Conservation (phyloP, 1,139 yeast species). For the Candida mesenterica region DNA sequence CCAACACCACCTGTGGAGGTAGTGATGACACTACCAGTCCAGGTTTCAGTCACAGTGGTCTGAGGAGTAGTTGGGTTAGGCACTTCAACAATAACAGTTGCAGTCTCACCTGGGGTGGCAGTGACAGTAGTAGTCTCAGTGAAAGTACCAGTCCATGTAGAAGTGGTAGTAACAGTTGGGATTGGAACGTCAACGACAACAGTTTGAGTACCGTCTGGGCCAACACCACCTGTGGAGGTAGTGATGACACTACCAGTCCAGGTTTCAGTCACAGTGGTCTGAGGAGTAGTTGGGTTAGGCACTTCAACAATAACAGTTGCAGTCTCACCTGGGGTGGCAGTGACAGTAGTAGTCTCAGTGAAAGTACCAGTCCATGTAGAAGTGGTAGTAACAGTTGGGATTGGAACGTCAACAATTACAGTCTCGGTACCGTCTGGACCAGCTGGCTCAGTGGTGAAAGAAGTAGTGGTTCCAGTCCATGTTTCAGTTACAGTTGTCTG, state of each 20-base stretch:
- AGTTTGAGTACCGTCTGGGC: slow-evolving; percentile 4
- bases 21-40: slow-evolving; percentile 4
- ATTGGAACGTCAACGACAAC: slow-evolving; percentile 4
- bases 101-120: slow-evolving; percentile 7
- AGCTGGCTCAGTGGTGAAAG: slow-evolving; percentile 7
- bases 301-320: slow-evolving; percentile 17
- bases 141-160: slow-evolving; percentile 12
- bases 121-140: slow-evolving; percentile 7
- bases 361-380: slow-evolving; percentile 12
- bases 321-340: slow-evolving; percentile 11
- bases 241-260: slow-evolving; percentile 5
- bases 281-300: slow-evolving; percentile 11
- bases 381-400: slow-evolving; percentile 15
- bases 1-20: background rate
- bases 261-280: slow-evolving; percentile 10
- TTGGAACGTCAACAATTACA: slow-evolving; percentile 9
- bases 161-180: slow-evolving; percentile 8
- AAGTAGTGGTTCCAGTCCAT: slow-evolving; percentile 9
- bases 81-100: slow-evolving; percentile 6
- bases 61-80: slow-evolving; percentile 13
- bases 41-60: slow-evolving; percentile 10
- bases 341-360: slow-evolving; percentile 10
- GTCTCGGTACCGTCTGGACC: slow-evolving; percentile 10
- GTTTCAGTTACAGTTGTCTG: slow-evolving; percentile 6
- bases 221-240: background rate